Conservation (phyloP, 768 basidiomycete genomes). For the Kwoniella dendrophila region DNA sequence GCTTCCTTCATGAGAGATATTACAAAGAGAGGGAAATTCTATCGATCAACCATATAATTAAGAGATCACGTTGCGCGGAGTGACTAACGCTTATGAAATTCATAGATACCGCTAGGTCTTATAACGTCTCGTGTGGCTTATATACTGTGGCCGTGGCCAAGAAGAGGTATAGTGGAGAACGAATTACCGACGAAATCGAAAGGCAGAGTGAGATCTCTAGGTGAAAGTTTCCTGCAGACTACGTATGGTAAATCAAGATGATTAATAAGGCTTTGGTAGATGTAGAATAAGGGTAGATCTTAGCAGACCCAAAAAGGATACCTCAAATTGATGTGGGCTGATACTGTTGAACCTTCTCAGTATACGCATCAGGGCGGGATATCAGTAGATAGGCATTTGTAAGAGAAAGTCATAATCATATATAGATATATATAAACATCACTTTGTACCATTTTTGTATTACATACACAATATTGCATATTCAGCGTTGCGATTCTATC, state of each 20-base stretch:
- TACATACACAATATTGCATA: neutral
- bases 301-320: neutral
- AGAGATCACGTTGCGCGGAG: neutral
- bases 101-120: slow-evolving; percentile 53
- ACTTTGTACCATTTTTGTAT: neutral
- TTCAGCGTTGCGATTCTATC: too few species aligned
- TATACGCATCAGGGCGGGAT: too few species aligned
- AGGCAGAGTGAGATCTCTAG: slow-evolving; percentile 40
- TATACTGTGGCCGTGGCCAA: slow-evolving; percentile 52
- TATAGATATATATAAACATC: neutral
- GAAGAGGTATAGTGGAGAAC: slow-evolving; percentile 40
- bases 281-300: neutral
- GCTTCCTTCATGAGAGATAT: too few species aligned
- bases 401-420: too few species aligned
- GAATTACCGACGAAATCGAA: slow-evolving; percentile 40
- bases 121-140: slow-evolving; percentile 51
- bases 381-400: too few species aligned
- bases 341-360: too few species aligned
- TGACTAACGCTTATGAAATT: neutral
- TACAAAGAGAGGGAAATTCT: too few species aligned
- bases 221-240: slow-evolving; percentile 12
- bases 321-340: too few species aligned
- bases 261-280: neutral
- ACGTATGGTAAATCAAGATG: neutral
- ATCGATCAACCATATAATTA: slow-evolving; percentile 2